Conservation (phyloP, 2,329 filamentous ascomycete species). For the Clonostachys solani region DNA sequence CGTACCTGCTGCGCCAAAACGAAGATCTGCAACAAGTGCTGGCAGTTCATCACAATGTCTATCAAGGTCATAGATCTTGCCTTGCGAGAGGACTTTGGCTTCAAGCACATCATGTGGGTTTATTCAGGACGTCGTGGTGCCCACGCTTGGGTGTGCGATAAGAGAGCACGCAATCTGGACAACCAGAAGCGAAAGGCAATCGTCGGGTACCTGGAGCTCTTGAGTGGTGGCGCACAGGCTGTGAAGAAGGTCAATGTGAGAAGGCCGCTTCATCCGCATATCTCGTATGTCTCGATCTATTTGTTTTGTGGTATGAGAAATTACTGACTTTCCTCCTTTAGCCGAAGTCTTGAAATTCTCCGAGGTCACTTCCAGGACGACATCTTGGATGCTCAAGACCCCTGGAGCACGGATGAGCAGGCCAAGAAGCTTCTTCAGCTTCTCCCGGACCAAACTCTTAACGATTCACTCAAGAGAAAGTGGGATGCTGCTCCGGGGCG, state of each 20-base stretch:
- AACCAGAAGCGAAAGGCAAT: slow-evolving; percentile 83
- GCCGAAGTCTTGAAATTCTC: slow-evolving; percentile 80
- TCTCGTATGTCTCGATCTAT: slow-evolving; percentile 49
- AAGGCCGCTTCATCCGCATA: slow-evolving; percentile 84
- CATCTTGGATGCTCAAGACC: slow-evolving; percentile 80
- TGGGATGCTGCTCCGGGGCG: slow-evolving; percentile 84
- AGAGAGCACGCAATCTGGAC: slow-evolving; percentile 76
- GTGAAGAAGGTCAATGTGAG: slow-evolving; percentile 83
- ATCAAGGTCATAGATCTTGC: slow-evolving; percentile 89
- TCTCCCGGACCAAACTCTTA: slow-evolving; percentile 75
- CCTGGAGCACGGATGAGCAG: slow-evolving; percentile 68
- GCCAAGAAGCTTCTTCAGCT: slow-evolving; percentile 77
- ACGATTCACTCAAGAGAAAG: slow-evolving; percentile 77
- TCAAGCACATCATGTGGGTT: slow-evolving; percentile 96
- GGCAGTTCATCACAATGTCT: slow-evolving; percentile 96
- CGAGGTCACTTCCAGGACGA: slow-evolving; percentile 80
- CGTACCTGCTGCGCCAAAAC: slow-evolving; percentile 92
- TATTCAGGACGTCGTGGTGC: slow-evolving; percentile 95
- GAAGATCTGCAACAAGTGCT: slow-evolving; percentile 91
- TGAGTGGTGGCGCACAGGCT: slow-evolving; percentile 81
- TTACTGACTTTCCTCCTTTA: slow-evolving; percentile 19
- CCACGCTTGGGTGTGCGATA: slow-evolving; percentile 98
- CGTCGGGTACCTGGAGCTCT: slow-evolving; percentile 82
- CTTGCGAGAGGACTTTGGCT: slow-evolving; percentile 90
- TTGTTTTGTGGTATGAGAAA: neutral